Conservation (phyloP, 345 rosid genomes). For the Conringia planisiliqua region DNA sequence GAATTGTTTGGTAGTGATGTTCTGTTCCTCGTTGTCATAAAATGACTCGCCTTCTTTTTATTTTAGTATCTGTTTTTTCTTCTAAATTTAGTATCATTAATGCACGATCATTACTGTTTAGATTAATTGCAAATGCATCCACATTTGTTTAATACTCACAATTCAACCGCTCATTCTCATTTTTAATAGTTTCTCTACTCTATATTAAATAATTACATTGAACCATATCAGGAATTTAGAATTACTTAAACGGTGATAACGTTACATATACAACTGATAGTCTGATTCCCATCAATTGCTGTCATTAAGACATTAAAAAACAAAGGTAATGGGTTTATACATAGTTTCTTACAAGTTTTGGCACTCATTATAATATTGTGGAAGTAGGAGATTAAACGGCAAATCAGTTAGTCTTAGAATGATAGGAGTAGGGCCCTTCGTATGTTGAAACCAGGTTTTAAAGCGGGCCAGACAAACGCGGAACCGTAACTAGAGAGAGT, state of each 20-base stretch:
- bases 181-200: background rate
- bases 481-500: background rate
- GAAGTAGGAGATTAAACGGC: background rate
- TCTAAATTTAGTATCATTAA: background rate
- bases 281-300: background rate
- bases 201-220: background rate
- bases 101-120: conserved; percentile 15
- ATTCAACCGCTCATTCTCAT: background rate
- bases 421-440: background rate
- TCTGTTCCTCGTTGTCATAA: conserved; percentile 32
- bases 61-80: background rate
- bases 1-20: conserved; percentile 26
- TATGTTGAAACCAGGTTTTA: background rate
- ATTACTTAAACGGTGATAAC: background rate
- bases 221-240: background rate
- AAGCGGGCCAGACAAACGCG: background rate
- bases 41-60: conserved; percentile 29
- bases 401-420: background rate
- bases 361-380: background rate
- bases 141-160: background rate
- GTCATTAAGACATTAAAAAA: background rate
- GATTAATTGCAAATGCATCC: background rate
- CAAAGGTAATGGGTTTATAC: background rate
- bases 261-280: background rate
- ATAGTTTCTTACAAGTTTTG: background rate